Percentiles rank a stretch among this genome's conserved stretches.
Evolutionary conservation across 495 filamentous ascomycete genomes (phyloP).

Genomic region (Melanomma pulvis-pyrius): DNA sequence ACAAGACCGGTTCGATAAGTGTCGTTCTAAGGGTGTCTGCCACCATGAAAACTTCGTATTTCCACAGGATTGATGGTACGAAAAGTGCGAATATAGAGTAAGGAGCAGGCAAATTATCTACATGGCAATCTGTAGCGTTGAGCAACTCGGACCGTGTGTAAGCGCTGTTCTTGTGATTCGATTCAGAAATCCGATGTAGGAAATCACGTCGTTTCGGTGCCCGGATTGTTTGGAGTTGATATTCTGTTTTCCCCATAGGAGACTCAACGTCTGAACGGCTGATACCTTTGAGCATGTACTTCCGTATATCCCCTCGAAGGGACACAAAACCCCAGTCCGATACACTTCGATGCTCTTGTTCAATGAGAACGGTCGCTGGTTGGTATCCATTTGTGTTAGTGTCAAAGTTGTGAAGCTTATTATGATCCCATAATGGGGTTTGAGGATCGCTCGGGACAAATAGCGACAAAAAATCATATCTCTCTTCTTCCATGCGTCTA

Average conservation of each 20-base stretch:
- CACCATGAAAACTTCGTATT: constrained; percentile 66
- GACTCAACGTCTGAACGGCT: background rate
- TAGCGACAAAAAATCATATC: constrained; percentile 45
- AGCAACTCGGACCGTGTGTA: constrained; percentile 36
- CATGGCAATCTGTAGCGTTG: constrained; percentile 40
- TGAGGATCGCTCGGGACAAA: constrained; percentile 35
- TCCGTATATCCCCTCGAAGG: background rate
- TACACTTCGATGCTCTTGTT: background rate
- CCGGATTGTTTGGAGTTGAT: constrained; percentile 30
- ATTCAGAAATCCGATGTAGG: constrained; percentile 51
- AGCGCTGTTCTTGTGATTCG: constrained; percentile 30
- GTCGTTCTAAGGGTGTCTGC: constrained; percentile 65
- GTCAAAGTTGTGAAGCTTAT: constrained; percentile 8
- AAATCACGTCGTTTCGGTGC: constrained; percentile 65
- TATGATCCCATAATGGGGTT: background rate
- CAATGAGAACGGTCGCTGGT: constrained; percentile 12
- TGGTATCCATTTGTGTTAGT: background rate
- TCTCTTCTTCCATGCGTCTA: constrained; percentile 34
- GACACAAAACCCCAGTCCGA: constrained; percentile 22
- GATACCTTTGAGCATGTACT: constrained; percentile 23
- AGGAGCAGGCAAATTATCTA: constrained; percentile 62
- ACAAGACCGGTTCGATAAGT: constrained; percentile 57
- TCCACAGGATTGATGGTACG: constrained; percentile 73
- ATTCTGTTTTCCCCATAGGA: background rate
- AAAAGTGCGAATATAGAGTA: constrained; percentile 70